phyloP scores from a whole-genome alignment of 169 alveolate species.

The Cryptosporidium xiaoi region DNA sequence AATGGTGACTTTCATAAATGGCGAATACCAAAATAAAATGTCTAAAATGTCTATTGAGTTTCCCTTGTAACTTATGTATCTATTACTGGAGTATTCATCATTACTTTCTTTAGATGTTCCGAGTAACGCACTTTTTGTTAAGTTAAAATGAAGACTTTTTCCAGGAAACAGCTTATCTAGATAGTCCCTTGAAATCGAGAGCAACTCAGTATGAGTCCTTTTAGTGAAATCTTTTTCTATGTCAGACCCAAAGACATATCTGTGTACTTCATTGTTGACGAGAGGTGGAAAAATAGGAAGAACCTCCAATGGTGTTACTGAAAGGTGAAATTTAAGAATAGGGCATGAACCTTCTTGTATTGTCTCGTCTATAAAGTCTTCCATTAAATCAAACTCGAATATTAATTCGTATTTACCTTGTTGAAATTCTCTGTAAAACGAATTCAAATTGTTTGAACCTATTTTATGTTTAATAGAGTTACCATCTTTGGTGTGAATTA shows the following conservation, averaged over 20 bases:
- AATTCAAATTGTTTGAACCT: conserved; percentile 13
- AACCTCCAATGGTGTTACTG: conserved; percentile 17
- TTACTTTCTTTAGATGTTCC: not conserved
- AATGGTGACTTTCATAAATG: conserved; percentile 36
- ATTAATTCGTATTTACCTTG: conserved; percentile 30
- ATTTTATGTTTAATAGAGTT: not conserved
- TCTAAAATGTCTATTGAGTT: conserved; percentile 15
- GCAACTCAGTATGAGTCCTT: conserved; percentile 16
- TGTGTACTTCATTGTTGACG: conserved; percentile 2
- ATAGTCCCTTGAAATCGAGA: conserved; percentile 25
- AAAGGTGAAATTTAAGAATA: conserved; percentile 26
- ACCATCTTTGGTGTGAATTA: not conserved
- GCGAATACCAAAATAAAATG: conserved; percentile 62
- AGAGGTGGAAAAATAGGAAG: conserved; percentile 66
- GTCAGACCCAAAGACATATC: not conserved
- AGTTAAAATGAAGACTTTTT: not conserved
- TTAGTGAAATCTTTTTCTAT: not conserved
- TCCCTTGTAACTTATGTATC: conserved; percentile 9
- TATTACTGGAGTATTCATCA: not conserved
- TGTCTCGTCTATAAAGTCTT: conserved; percentile 55
- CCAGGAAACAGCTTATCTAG: conserved; percentile 13
- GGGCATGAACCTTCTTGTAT: conserved; percentile 66
- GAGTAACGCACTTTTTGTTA: not conserved
- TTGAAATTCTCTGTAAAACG: conserved; percentile 23
- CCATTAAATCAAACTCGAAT: conserved; percentile 48